phyloP scores from a whole-genome alignment of 2,329 filamentous ascomycete species.

The Anthostomella pinea region DNA sequence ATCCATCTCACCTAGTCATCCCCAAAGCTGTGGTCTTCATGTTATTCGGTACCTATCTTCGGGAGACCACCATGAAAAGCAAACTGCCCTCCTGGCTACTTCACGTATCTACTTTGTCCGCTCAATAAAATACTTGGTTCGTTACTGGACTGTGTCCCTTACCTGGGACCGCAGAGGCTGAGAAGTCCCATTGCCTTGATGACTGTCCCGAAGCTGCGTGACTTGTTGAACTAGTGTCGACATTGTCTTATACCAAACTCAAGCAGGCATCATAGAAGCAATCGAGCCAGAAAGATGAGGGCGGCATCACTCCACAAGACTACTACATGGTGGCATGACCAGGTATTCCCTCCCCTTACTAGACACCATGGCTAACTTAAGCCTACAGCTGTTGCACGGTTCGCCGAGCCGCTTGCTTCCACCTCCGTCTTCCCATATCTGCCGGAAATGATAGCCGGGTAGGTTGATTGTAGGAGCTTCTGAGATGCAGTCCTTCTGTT shows the following conservation, averaged over 20 bases:
- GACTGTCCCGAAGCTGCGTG: conserved; percentile 15
- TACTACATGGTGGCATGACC: conserved; percentile 11
- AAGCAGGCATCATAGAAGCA: conserved; percentile 12
- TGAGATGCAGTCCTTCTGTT: too few relatives aligned
- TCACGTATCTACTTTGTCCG: conserved; percentile 9
- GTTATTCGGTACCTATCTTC: neutral
- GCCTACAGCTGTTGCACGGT: conserved; percentile 66
- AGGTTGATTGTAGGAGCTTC: too few relatives aligned
- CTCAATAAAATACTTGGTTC: conserved; percentile 16
- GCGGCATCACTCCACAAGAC: neutral
- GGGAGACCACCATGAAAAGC: neutral
- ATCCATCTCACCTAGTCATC: conserved; percentile 1
- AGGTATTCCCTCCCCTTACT: conserved; percentile 22
- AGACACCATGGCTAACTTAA: conserved; percentile 32
- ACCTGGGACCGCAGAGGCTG: conserved; percentile 1
- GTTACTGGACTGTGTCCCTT: conserved; percentile 1
- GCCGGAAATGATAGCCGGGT: conserved; percentile 84
- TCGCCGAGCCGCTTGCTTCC: conserved; percentile 71
- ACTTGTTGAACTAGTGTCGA: conserved; percentile 24
- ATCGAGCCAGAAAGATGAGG: conserved; percentile 3
- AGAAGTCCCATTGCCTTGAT: conserved; percentile 2
- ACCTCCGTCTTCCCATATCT: conserved; percentile 70
- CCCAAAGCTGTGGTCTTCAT: neutral
- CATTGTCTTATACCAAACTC: conserved; percentile 20
- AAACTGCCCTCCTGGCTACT: conserved; percentile 1